Base-by-base conservation (phyloP, 2,329 filamentous ascomycete genomes). In the Neofusicoccum sp. region DNA sequence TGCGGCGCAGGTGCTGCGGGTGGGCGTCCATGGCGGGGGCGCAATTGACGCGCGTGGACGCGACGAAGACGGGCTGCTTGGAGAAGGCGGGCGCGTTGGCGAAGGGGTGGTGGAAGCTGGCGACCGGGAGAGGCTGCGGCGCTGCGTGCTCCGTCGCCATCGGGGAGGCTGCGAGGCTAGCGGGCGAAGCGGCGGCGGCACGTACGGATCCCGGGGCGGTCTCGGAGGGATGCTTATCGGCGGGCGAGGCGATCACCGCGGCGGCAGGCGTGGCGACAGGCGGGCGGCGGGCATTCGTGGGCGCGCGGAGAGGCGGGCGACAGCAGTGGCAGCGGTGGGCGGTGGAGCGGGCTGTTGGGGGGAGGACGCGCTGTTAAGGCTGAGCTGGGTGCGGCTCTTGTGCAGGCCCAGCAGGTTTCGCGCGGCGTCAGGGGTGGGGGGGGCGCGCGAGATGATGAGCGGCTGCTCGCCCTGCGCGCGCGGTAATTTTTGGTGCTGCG, bases 121-220 rank as follows among this genome's bases (percentile, higher is more conserved):
- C 36, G 24, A 12, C 51, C 8, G 51, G 11, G 38, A 56, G 33
- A 28, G 51, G 30, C 20, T 20, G 20, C 36, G 51, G 51, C 4
- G 36, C 36, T 6, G 51, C 51, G 51, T 56, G 51, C 38, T 56
- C 51, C 36, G 51, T 56, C 51, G 51, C 51, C 51, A 56, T 56
- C 26, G 26, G 34, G 34, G 20, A 16, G 20, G 47, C 47, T 51
- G 47, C 33, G 48, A 53, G 48, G 34, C 30, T 53, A 38, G n/a
- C 31, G 51, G 38, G 26, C 41, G 51, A 16, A 24, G 41, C 36
- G 41, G 51, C 36, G 9, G 28, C 45, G 51, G 51, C 51, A 54
- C 36, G 51, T 40, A 43, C 9, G 51, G 28, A 43, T 56, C 51
- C 51, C 38, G 24, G 43, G 36, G 38, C 49, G 49, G 31, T 26